Base-by-base conservation (phyloP, 805 yeast species). In the Diddensiella santjacobensis region DNA sequence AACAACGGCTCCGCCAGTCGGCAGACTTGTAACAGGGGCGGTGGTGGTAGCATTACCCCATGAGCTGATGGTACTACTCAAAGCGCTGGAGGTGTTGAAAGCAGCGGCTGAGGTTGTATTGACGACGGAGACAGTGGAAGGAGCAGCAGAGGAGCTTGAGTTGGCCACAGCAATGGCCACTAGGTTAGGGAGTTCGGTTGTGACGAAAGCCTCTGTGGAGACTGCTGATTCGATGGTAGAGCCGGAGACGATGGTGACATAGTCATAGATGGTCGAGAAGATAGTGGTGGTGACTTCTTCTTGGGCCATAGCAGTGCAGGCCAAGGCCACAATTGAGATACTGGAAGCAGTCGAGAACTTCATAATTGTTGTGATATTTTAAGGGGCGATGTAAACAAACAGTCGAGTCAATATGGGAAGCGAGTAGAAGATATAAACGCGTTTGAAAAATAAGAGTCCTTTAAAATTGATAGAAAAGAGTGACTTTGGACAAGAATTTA, bases 281-380 rank as follows among this genome's bases (percentile, higher is more conserved):
- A 56, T 37, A 45, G 59, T 56, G 43, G 59, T 56, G 45, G 56
- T 54, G 36, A 46, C 22, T 40, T 56, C 59, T 31, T 47, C 45
- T 15, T 35, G 29, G 18, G 48, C 47, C 8, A 33, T 33, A 23
- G 50, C 51, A n/a, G 46, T 37, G 17, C 49, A 41, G 22, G 51
- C 45, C 6, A 42, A 22, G 20, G 44, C 29, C 15, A 46, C 52
- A 20, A 45, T 39, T 30, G 44, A 6, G 17, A 31, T 22, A 31
- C 40, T 36, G 35, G 45, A 15, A 40, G 39, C 39, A 30, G 41
- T 44, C 4, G 49, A 35, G 43, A 51, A 36, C 47, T 48, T 53
- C 56, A 53, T 53, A 13, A n/a, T 26, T 26, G 31, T 26, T 26
- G 31, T 13, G 31, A 26, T 26, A n/a, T 45, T 35, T 35, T 15